Conservation (phyloP, 2,329 filamentous ascomycete genomes). For the Macrophomina pseudophaseolina region DNA sequence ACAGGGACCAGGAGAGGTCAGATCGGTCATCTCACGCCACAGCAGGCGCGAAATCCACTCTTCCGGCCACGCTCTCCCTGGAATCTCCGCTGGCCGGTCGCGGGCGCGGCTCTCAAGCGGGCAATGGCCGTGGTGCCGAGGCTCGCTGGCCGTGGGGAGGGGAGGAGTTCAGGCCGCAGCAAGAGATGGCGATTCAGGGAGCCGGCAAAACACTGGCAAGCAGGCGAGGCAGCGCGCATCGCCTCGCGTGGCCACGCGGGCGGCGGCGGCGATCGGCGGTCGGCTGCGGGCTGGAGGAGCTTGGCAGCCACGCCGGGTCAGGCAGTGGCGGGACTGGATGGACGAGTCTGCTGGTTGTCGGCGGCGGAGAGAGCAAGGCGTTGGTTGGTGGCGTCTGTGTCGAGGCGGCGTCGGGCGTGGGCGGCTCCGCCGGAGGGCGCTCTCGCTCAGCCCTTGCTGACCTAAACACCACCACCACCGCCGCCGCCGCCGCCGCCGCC, state of each 20-base stretch:
- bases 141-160: not conserved
- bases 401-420: not conserved
- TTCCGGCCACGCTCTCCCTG: not conserved
- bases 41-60: not conserved
- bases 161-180: not conserved
- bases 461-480: not conserved
- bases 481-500: not conserved
- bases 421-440: not conserved
- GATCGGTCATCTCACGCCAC: slow-evolving; percentile 16
- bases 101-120: not conserved
- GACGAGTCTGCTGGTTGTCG: not conserved
- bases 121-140: not conserved
- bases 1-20: slow-evolving; percentile 2
- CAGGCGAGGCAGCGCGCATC: not conserved
- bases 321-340: not conserved
- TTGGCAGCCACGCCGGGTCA: not conserved
- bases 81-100: not conserved
- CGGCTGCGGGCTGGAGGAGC: not conserved
- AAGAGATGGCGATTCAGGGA: not conserved
- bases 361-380: not conserved
- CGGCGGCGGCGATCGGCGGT: not conserved
- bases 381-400: not conserved
- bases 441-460: not conserved
- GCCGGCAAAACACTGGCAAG: not conserved
- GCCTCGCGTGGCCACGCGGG: slow-evolving; percentile 1